Evolutionary conservation across 1,284 basidiomycete genomes (phyloP), one percentile per base, ranked within the genome.

Genomic region (Ceratobasidium sp.): DNA sequence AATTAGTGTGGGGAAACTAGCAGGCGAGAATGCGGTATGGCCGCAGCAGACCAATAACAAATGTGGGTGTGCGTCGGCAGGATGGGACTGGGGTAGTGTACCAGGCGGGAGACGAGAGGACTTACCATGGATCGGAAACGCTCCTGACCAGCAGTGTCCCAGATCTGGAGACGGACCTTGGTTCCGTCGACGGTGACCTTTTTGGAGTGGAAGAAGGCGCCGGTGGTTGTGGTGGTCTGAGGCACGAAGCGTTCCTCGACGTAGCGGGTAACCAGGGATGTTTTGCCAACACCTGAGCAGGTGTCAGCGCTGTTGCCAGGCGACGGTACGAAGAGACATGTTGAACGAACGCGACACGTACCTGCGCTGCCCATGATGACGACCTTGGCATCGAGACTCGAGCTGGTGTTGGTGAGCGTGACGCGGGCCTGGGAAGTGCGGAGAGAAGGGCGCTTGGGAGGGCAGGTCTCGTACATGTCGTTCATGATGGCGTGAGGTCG

Each of bases 131-230:
- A 94, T 77, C 96, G 88, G 83, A 98, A 98, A 64, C 95, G 86
- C 85, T 98, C 96, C 86, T 98, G 96, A n/a, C 96, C 96, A 53
- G 96, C 96, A 69, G 96, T 98, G 81, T 98, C 96, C 96, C 96
- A 98, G 22, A 88, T 83, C 79, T 88, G 87, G 43, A 88, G 80
- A 68, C 95, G 90, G 22, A 98, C 95, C 81, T 94, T 93, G 78
- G 93, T 86, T 58, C 93, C 95, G 77, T 95, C 89, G 78, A 98
- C 89, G 79, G 90, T 88, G 53, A 96, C 90, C 84, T 98, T 98
- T 86, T 98, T 96, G 69, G 95, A 94, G 78, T 96, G 90, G 82
- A 98, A 96, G 81, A 94, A 94, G 64, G 96, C 95, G 74, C 96
- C 96, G 79, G 96, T 96, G 65, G 97, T 98, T 46, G 95, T 94